Evolutionary conservation across 345 rosid genomes (phyloP).

Genomic region (Excoecaria cochinchinensis): DNA sequence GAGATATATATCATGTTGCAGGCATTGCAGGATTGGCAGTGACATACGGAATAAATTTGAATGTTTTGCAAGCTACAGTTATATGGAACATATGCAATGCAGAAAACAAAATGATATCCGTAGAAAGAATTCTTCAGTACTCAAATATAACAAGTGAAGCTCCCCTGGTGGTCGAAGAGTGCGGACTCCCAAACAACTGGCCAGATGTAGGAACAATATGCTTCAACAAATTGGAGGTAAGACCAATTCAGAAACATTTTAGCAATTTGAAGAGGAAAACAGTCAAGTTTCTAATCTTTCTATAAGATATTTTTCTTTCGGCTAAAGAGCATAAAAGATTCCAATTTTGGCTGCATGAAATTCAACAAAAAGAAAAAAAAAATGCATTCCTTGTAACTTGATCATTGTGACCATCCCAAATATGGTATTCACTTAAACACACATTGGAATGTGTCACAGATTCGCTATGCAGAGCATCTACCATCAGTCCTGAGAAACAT

Average conservation of each 20-base stretch:
- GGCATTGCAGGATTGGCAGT: conserved; percentile 95
- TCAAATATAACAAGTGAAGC: conserved; percentile 76
- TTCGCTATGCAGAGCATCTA: conserved; percentile 88
- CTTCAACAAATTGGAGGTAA: conserved; percentile 75
- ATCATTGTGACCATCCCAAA: background rate
- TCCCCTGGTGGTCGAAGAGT: conserved; percentile 56
- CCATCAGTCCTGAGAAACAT: conserved; percentile 81
- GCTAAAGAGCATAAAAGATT: background rate
- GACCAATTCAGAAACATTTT: background rate
- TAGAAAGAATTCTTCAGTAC: conserved; percentile 87
- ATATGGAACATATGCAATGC: conserved; percentile 93
- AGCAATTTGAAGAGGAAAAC: background rate
- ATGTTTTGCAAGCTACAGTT: conserved; percentile 77
- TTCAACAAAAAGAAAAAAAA: conserved; percentile 1
- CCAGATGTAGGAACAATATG: conserved; percentile 73
- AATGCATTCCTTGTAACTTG: background rate
- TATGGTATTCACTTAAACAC: background rate
- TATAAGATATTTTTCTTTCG: background rate
- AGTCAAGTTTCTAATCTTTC: background rate
- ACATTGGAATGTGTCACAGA: conserved; percentile 38
- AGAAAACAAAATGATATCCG: conserved; percentile 88
- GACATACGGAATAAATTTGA: conserved; percentile 84
- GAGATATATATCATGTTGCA: conserved; percentile 27
- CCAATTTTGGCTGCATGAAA: background rate
- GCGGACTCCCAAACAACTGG: conserved; percentile 72